Conservation (phyloP, 2,329 filamentous ascomycete species). For the Nannizziopsis barbatae region DNA sequence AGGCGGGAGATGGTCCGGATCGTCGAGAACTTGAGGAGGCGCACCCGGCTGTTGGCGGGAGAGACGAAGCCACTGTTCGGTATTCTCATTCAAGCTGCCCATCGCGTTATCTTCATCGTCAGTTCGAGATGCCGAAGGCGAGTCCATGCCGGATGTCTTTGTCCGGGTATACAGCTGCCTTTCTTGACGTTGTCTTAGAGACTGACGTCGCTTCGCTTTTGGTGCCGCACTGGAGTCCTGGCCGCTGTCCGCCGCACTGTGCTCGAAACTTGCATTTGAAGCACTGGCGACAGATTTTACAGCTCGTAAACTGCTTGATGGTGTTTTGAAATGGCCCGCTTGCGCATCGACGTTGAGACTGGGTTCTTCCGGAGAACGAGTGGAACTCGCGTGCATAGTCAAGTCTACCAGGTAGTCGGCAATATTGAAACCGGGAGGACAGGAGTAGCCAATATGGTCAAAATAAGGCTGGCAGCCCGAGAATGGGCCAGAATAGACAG, state of each 20-base stretch:
- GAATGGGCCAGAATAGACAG: conserved; percentile 90
- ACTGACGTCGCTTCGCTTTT: conserved; percentile 61
- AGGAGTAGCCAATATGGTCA: conserved; percentile 79
- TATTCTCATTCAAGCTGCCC: conserved; percentile 41
- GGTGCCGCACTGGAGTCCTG: conserved; percentile 54
- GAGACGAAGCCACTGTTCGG: conserved; percentile 50
- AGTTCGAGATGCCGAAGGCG: conserved; percentile 49
- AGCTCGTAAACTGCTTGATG: conserved; percentile 74
- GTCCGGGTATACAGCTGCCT: conserved; percentile 80
- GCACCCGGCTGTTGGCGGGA: conserved; percentile 44
- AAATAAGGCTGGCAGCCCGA: conserved; percentile 83
- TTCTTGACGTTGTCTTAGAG: conserved; percentile 76
- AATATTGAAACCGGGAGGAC: conserved; percentile 95
- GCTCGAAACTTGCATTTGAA: conserved; percentile 62
- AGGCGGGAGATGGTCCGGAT: conserved; percentile 51
- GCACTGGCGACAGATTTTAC: conserved; percentile 84
- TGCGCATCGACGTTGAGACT: conserved; percentile 50
- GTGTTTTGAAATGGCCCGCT: conserved; percentile 54
- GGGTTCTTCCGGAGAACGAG: conserved; percentile 45
- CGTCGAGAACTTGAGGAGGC: conserved; percentile 55
- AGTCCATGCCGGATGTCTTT: conserved; percentile 48
- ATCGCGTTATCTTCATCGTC: conserved; percentile 48
- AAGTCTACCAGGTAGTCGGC: conserved; percentile 95
- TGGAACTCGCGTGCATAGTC: conserved; percentile 80
- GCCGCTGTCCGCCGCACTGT: conserved; percentile 43